Evolutionary conservation across 208 protist species (phyloP).

Genomic region (Acanthamoeba polyphaga): DNA sequence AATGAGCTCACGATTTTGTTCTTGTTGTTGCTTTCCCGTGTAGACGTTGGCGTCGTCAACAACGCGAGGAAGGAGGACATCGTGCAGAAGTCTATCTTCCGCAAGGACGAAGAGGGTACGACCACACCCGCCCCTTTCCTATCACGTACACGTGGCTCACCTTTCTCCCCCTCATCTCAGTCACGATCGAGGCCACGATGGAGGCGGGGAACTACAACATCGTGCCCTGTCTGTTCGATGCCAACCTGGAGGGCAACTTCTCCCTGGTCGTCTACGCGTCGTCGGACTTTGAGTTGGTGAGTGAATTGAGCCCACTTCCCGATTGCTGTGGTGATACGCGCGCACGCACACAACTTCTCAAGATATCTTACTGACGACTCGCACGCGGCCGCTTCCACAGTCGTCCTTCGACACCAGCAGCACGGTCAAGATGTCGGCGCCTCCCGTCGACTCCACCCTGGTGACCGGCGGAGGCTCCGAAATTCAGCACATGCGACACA

Average conservation of each 20-base stretch:
- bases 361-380: no score
- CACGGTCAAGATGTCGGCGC: neutral
- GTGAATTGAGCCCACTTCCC: neutral
- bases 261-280: slow-evolving; percentile 33
- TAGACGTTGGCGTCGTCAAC: slow-evolving; percentile 2
- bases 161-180: neutral
- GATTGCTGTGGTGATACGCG: no score
- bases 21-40: neutral
- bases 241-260: slow-evolving; percentile 68
- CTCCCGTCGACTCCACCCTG: neutral
- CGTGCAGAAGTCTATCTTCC: slow-evolving; percentile 64
- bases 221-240: slow-evolving; percentile 61
- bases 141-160: no score
- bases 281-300: slow-evolving; percentile 55
- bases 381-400: neutral
- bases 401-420: slow-evolving; percentile 43
- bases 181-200: slow-evolving; percentile 42
- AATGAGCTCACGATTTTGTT: neutral
- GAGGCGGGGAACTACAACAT: slow-evolving; percentile 69
- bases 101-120: slow-evolving; percentile 58
- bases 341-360: no score
- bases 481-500: slow-evolving; percentile 68
- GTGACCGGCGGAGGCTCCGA: slow-evolving; percentile 66
- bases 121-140: neutral
- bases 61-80: slow-evolving; percentile 57